Evolutionary conservation across 2,329 filamentous ascomycete genomes (phyloP).

Genomic region (Oidium heveae): DNA sequence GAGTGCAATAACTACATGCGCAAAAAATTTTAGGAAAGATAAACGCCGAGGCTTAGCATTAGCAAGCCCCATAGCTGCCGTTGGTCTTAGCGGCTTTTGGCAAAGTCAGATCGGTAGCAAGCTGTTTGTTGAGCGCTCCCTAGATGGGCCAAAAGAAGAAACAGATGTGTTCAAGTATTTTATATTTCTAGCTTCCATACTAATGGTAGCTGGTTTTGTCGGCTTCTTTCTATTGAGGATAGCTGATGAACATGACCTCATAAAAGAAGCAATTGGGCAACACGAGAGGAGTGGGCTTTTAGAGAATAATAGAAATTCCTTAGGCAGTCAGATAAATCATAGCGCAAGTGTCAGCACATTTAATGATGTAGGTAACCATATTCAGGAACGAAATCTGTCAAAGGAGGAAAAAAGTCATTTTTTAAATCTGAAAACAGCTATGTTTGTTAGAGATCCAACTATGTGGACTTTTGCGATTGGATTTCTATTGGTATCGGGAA

Average conservation of each 20-base stretch:
- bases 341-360: constrained; percentile 6
- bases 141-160: constrained; percentile 36
- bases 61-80: constrained; percentile 72
- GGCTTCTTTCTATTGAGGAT: constrained; percentile 53
- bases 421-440: constrained; percentile 69
- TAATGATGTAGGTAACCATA: constrained; percentile 20
- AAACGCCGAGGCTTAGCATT: constrained; percentile 73
- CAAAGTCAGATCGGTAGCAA: constrained; percentile 67
- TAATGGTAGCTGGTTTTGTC: constrained; percentile 43
- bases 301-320: constrained; percentile 49
- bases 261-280: constrained; percentile 73
- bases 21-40: constrained; percentile 89
- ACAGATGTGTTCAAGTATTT: constrained; percentile 70
- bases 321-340: constrained; percentile 18
- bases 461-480: constrained; percentile 90
- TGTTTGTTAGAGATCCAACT: constrained; percentile 65
- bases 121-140: constrained; percentile 42
- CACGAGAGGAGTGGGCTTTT: constrained; percentile 72
- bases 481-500: constrained; percentile 63
- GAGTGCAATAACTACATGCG: constrained; percentile 74
- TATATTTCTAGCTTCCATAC: constrained; percentile 51
- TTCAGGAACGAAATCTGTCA: constrained; percentile 4
- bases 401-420: constrained; percentile 37
- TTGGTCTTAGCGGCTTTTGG: constrained; percentile 90
- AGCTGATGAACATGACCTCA: constrained; percentile 65